Conservation (phyloP, 371 early-diverging fungal species). For the Dichotomocladium elegans region DNA sequence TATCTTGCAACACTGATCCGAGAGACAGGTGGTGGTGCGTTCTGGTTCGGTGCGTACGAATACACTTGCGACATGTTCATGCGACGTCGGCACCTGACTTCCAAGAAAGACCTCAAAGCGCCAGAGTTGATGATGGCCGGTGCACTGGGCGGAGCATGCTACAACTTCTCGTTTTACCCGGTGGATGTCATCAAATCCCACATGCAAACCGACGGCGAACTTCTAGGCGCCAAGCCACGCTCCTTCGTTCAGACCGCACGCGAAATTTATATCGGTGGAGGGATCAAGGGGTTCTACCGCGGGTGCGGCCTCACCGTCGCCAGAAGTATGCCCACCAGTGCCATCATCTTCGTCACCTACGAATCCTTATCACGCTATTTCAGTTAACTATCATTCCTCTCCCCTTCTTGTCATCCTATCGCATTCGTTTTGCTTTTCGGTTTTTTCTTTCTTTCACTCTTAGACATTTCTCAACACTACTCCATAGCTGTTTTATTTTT, state of each 20-base stretch:
- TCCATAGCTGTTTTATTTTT: too few species aligned
- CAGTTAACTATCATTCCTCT: neutral
- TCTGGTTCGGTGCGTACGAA: slow-evolving; percentile 97
- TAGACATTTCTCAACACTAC: too few species aligned
- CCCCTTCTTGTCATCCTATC: too few species aligned
- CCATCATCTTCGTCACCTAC: slow-evolving; percentile 88
- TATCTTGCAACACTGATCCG: slow-evolving; percentile 85
- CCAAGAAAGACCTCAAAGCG: slow-evolving; percentile 59
- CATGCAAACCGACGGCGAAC: slow-evolving; percentile 85
- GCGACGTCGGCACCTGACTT: slow-evolving; percentile 15
- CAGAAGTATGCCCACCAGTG: slow-evolving; percentile 89
- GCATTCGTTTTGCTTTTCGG: too few species aligned
- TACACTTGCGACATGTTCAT: slow-evolving; percentile 63
- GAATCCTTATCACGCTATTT: slow-evolving; percentile 39
- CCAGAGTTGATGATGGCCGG: slow-evolving; percentile 83
- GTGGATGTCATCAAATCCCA: slow-evolving; percentile 94
- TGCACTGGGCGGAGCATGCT: slow-evolving; percentile 90
- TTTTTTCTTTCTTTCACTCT: too few species aligned
- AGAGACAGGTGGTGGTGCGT: slow-evolving; percentile 90
- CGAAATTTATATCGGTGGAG: slow-evolving; percentile 74
- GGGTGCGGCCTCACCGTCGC: slow-evolving; percentile 92
- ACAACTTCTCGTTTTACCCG: slow-evolving; percentile 88
- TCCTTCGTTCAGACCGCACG: slow-evolving; percentile 58
- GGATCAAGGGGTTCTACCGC: slow-evolving; percentile 85
- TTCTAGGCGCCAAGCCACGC: slow-evolving; percentile 15